A percentile compares a stretch with the other conserved stretches of the same genome.
phyloP scores from a whole-genome alignment of 257 asterid genomes.

The Nicotiana attenuata region DNA sequence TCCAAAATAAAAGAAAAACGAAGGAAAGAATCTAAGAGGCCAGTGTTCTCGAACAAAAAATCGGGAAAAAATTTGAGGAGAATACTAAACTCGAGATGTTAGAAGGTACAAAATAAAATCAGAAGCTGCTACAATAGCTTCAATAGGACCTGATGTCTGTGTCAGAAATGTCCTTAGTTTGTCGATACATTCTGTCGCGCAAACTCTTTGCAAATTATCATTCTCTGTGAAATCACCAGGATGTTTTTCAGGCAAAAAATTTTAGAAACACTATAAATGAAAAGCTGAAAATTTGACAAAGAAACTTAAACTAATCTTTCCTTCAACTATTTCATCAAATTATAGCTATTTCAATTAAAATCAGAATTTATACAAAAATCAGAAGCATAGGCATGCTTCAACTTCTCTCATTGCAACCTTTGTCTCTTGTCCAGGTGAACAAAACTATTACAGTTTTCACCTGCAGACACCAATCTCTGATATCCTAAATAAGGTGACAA shows the following conservation, averaged over 20 bases:
- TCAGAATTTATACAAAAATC: background rate
- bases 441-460: constrained; percentile 5
- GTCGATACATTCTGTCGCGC: background rate
- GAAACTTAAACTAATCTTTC: background rate
- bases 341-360: background rate
- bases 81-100: background rate
- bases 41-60: background rate
- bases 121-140: background rate
- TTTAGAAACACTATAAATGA: background rate
- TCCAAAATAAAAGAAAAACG: background rate
- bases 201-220: background rate
- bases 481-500: constrained; percentile 4
- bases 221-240: background rate
- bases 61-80: background rate
- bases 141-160: background rate
- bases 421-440: constrained; percentile 35
- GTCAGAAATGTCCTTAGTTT: background rate
- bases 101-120: background rate
- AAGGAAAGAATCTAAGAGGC: background rate
- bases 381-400: background rate
- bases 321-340: background rate
- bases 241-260: background rate
- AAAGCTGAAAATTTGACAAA: background rate
- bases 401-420: constrained; percentile 10
- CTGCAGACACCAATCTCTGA: background rate